Evolutionary conservation across 2,329 filamentous ascomycete species (phyloP).

Genomic region (Nigrospora oryzae): DNA sequence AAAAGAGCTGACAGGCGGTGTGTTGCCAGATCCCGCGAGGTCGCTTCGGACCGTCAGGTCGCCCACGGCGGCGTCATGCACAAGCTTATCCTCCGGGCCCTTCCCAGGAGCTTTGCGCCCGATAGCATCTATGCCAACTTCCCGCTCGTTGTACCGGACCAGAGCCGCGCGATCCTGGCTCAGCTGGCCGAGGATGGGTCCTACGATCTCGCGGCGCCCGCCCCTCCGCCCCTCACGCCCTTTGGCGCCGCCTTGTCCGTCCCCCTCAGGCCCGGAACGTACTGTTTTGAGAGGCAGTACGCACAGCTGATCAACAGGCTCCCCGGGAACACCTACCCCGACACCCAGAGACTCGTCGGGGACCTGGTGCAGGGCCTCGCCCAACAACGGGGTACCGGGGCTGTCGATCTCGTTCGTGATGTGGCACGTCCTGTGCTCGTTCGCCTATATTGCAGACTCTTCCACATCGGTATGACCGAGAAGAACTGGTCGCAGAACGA

Average conservation of each 20-base stretch:
- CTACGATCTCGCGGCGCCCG: background rate
- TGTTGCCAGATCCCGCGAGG: background rate
- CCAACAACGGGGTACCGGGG: background rate
- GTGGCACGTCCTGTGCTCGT: background rate
- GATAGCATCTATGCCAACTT: conserved; percentile 26
- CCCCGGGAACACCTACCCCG: background rate
- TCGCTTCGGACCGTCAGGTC: conserved; percentile 46
- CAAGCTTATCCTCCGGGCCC: conserved; percentile 34
- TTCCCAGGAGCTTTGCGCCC: conserved; percentile 33
- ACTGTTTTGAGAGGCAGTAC: no score
- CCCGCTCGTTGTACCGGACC: background rate
- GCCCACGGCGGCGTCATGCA: conserved; percentile 34
- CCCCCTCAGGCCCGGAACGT: no score
- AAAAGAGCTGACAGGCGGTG: no score
- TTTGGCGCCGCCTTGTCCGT: background rate
- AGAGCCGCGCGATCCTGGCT: background rate
- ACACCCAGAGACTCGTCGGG: no score
- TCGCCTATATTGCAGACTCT: background rate
- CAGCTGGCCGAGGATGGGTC: background rate
- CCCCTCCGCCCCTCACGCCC: background rate
- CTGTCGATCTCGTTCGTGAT: background rate
- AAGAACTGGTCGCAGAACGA: background rate
- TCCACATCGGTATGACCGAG: background rate
- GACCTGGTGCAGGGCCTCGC: no score
- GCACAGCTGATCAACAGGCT: background rate